Base-by-base conservation (phyloP, 202 grass and related monocot species). In the Schoenoplectus triqueter region DNA sequence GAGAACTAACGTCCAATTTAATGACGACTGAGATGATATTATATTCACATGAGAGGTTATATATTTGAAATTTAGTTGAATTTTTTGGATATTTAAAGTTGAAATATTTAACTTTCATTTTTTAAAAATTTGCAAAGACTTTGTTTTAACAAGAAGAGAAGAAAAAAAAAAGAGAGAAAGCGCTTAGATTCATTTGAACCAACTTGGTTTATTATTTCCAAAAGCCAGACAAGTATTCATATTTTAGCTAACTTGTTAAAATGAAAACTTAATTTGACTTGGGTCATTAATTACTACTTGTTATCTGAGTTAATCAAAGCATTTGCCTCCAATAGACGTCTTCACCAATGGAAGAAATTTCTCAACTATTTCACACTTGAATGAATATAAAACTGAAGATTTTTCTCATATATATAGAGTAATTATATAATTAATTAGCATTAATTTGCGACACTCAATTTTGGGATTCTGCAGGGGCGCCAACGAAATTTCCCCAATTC, bases 211-310 rank as follows among this genome's bases (percentile, higher is more conserved):
- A 40, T 66, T 31, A 39, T 66, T 39, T 10, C 8, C 18, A 2
- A 39, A 66, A 10, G 1, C 64, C 64, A 2, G 8, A 40, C 21
- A 11, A 39, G 10, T 1, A 3, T 11, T 40, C 20, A 66, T 66
- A 39, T 15, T 69, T 73, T 21, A 11, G 70, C 47, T 22, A 73
- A 73, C 47, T 73, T 52, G 47, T 51, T 73, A 48, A 6, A 45
- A 72, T n/a, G 48, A 9, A 48, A 73, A 21, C 48, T 52, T 20
- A 73, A 73, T 73, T 73, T 52, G 47, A 73, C 70, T 52, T 51
- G 46, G 70, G 45, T 73, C 47, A 3, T 73, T 22, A 73, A 49
- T n/a, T 73, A n/a, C 39, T 41, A 15, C 55, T 15, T 48, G 7
- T 49, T 42, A 22, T 78, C 52, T 78, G 14, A 2, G 2, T 15